Percentiles rank a stretch among this genome's conserved stretches.
Conservation (phyloP, 805 yeast genomes). For the Saccharomyces eubayanus region DNA sequence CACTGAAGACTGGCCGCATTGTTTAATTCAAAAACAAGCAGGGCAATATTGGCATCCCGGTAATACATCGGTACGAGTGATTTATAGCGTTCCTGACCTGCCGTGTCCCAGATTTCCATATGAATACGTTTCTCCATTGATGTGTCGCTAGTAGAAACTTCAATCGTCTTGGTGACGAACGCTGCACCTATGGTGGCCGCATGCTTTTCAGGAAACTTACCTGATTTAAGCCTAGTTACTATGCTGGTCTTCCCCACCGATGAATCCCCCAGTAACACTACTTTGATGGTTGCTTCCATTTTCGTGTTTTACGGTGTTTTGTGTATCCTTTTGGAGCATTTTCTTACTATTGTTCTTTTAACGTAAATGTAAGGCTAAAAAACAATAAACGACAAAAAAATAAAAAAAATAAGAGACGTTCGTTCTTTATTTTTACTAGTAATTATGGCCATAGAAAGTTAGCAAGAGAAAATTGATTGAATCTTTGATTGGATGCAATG, state of each 20-base stretch:
- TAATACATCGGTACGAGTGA: conserved; percentile 79
- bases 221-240: conserved; percentile 63
- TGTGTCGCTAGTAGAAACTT: conserved; percentile 9
- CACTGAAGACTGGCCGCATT: conserved; percentile 53
- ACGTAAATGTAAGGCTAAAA: not conserved
- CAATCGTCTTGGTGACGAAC: conserved; percentile 60
- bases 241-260: conserved; percentile 65
- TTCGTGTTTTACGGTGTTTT: not conserved
- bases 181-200: conserved; percentile 86
- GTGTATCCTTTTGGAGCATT: not conserved
- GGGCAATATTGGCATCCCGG: conserved; percentile 70
- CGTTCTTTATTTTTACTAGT: not conserved
- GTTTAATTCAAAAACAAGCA: conserved; percentile 71
- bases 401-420: not conserved
- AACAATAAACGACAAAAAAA: not conserved
- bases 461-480: not conserved
- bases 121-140: conserved; percentile 42
- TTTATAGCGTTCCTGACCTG: conserved; percentile 75
- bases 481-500: conserved; percentile 5
- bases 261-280: conserved; percentile 57
- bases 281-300: conserved; percentile 31
- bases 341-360: not conserved
- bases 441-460: not conserved
- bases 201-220: conserved; percentile 57
- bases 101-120: conserved; percentile 81